A percentile compares a stretch with the other conserved stretches of the same genome.
Evolutionary conservation across 495 filamentous ascomycete genomes (phyloP).

Genomic region (Lichina pygmaea): DNA sequence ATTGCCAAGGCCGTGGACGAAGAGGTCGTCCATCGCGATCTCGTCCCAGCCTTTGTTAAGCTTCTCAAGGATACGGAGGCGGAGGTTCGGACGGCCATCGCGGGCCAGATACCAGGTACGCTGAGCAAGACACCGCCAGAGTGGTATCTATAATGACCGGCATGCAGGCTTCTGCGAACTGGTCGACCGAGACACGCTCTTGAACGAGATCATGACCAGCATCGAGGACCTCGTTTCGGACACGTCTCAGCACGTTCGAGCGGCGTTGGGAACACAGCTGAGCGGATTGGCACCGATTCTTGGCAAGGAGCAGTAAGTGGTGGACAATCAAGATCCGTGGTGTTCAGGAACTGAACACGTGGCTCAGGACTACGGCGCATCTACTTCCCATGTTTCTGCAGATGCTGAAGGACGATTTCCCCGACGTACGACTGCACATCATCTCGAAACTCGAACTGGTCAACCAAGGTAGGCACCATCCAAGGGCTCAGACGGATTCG

Average conservation of each 20-base stretch:
- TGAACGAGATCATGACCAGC: conserved; percentile 91
- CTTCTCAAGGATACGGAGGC: conserved; percentile 91
- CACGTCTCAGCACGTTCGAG: conserved; percentile 85
- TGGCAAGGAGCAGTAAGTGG: conserved; percentile 78
- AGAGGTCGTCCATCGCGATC: conserved; percentile 77
- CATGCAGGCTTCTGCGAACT: conserved; percentile 65
- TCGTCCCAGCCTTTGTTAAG: conserved; percentile 93
- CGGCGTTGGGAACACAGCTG: conserved; percentile 86
- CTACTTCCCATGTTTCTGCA: conserved; percentile 96
- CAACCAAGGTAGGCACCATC: conserved; percentile 47
- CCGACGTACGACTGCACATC: conserved; percentile 90
- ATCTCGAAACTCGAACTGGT: conserved; percentile 95
- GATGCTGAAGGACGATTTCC: conserved; percentile 98
- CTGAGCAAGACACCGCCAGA: not conserved
- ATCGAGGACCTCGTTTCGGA: conserved; percentile 92
- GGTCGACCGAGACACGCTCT: conserved; percentile 60
- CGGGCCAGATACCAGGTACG: conserved; percentile 81
- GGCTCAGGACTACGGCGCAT: conserved; percentile 62
- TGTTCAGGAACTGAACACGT: not conserved
- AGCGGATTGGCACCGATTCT: conserved; percentile 90
- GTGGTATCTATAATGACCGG: not conserved
- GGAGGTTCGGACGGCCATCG: conserved; percentile 89
- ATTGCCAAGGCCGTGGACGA: conserved; percentile 96
- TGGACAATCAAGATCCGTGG: not conserved
- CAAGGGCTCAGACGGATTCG: too few species aligned